Percentiles rank a stretch among this genome's conserved stretches.
Evolutionary conservation across 441 rosid species (phyloP).

Genomic region (Populus trichocarpa): DNA sequence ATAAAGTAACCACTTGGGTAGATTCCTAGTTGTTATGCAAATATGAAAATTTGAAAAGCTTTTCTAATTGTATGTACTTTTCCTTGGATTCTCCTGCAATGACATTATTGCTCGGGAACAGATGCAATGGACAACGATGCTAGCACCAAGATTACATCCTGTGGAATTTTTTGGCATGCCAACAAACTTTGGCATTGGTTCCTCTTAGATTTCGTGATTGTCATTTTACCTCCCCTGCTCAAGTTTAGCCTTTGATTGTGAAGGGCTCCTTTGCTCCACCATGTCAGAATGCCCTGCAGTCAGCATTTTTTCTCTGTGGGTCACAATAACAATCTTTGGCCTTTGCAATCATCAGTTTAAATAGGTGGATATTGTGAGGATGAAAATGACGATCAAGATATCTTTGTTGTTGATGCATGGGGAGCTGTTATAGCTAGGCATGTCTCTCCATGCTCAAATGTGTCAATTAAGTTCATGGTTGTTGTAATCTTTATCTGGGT

Average conservation of each 20-base stretch:
- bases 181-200: neutral
- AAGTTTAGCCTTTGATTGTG: neutral
- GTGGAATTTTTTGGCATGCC: neutral
- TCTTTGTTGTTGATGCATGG: neutral
- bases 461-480: conserved; percentile 1
- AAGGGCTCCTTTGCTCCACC: neutral
- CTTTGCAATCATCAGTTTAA: neutral
- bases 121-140: neutral
- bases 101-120: neutral
- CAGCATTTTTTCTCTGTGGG: neutral
- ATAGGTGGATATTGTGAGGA: neutral
- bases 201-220: neutral
- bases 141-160: neutral
- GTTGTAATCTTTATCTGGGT: neutral
- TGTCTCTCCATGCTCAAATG: conserved; percentile 2
- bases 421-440: neutral
- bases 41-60: neutral
- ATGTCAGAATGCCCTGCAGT: neutral
- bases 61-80: neutral
- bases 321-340: neutral
- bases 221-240: neutral
- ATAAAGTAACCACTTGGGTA: neutral
- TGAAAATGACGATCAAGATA: neutral
- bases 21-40: neutral
- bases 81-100: neutral